These are phyloP conservation scores for Leptodermis oblonga DNA, from an alignment of 257 asterid species.

Conservation along the genomic window DNA sequence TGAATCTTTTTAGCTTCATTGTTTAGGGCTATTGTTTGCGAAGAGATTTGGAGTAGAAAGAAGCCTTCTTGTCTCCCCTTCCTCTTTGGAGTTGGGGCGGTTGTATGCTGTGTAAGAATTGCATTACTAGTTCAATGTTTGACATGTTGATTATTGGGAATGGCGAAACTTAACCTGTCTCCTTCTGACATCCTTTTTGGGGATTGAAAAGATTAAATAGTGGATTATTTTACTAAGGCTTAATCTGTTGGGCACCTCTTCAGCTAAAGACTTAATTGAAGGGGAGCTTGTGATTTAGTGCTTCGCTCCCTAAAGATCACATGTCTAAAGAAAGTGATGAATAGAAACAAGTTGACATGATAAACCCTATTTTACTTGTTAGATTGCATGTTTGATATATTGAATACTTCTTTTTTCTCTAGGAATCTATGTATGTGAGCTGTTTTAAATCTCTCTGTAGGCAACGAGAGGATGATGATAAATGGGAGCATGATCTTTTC, in stretches of 20 bases:
- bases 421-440: constrained; percentile 20
- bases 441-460: constrained; percentile 42
- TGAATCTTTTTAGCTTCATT: neutral
- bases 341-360: neutral
- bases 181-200: neutral
- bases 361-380: neutral
- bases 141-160: neutral
- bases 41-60: neutral
- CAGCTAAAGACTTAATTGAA: neutral
- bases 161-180: neutral
- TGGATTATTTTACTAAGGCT: neutral
- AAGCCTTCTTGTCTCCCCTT: neutral
- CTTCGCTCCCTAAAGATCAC: neutral
- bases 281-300: neutral
- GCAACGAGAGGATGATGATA: constrained; percentile 78
- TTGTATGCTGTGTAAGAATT: neutral
- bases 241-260: neutral
- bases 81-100: neutral
- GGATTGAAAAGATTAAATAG: neutral
- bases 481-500: constrained; percentile 89
- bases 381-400: neutral
- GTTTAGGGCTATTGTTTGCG: neutral
- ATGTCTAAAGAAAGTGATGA: neutral
- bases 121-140: neutral
- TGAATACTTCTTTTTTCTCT: constrained; percentile 15